Conservation (phyloP, 73 alveolate species). For the Paramecium caudatum region DNA sequence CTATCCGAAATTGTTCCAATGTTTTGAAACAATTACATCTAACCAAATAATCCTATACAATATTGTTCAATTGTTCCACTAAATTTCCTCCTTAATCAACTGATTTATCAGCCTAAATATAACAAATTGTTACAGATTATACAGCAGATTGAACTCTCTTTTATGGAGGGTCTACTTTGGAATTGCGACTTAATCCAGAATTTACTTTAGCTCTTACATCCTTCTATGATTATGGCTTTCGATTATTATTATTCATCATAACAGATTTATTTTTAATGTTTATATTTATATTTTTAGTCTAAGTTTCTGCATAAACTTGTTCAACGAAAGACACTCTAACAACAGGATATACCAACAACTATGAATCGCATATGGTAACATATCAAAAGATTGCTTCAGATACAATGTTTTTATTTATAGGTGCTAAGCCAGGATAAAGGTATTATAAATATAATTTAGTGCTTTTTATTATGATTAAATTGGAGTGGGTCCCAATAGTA, state of each 20-base stretch:
- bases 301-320: background rate
- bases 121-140: background rate
- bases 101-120: conserved; percentile 57
- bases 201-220: conserved; percentile 13
- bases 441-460: background rate
- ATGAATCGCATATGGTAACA: background rate
- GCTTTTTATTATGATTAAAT: background rate
- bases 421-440: conserved; percentile 24
- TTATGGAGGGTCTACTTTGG: background rate
- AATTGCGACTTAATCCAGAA: background rate
- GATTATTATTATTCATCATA: conserved; percentile 33
- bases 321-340: background rate
- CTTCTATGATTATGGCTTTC: conserved; percentile 7
- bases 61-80: conserved; percentile 42
- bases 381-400: background rate
- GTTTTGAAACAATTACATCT: conserved; percentile 92
- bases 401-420: background rate
- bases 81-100: conserved; percentile 25
- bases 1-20: conserved; percentile 88
- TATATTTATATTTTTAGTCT: background rate
- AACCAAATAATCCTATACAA: conserved; percentile 91
- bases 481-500: background rate
- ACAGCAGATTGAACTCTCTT: conserved; percentile 58
- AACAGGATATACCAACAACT: background rate
- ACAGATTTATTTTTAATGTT: background rate